Conservation (phyloP, 192 early-diverging fungal species). For the Mortierella hygrophila region DNA sequence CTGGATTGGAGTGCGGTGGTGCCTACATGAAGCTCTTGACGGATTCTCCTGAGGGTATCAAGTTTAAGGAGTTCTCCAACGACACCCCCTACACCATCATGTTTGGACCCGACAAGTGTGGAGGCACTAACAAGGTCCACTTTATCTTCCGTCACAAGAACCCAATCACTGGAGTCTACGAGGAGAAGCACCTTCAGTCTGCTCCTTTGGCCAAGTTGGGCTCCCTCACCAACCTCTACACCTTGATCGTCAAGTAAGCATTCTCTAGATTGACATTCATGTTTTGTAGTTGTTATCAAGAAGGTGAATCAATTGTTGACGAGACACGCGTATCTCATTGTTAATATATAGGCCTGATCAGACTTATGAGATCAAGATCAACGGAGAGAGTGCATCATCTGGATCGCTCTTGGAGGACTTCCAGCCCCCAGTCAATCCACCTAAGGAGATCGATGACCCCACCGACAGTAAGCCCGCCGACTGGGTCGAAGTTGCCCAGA, state of each 20-base stretch:
- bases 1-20: constrained; percentile 91
- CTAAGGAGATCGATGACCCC: constrained; percentile 82
- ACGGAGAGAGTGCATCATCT: constrained; percentile 71
- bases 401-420: constrained; percentile 87
- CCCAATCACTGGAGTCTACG: constrained; percentile 81
- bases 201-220: constrained; percentile 77
- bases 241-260: constrained; percentile 75
- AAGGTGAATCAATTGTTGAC: neutral
- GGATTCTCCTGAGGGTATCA: constrained; percentile 67
- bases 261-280: neutral
- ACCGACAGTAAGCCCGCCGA: constrained; percentile 85
- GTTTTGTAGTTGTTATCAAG: neutral
- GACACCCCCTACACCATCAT: constrained; percentile 88
- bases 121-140: constrained; percentile 90
- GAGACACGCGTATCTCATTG: neutral
- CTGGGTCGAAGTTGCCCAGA: constrained; percentile 91
- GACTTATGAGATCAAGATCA: constrained; percentile 81
- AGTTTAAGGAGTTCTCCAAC: constrained; percentile 79
- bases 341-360: constrained; percentile 73
- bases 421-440: constrained; percentile 88
- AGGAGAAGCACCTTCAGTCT: constrained; percentile 87
- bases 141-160: constrained; percentile 95
- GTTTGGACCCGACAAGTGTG: constrained; percentile 97
- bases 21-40: constrained; percentile 94
- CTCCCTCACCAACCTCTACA: constrained; percentile 83